A percentile compares a stretch with the other conserved stretches of the same genome.
These are phyloP conservation scores for Dryas drummondii DNA, from an alignment of 306 rosid genomes.

Conservation along the genomic window DNA sequence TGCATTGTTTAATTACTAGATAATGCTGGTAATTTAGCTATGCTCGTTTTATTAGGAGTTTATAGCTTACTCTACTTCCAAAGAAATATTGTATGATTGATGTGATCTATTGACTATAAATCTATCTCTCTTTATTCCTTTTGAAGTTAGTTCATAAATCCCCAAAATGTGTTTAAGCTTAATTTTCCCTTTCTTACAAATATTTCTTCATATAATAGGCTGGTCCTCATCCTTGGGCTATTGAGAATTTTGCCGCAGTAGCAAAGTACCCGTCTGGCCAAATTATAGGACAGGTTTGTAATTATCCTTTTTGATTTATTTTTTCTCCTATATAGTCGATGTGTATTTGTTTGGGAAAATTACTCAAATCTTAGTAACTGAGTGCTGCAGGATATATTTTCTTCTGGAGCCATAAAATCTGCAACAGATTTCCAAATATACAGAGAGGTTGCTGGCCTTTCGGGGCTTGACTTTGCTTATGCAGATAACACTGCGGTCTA, in stretches of 20 bases:
- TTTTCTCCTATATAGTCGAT: slow-evolving; percentile 11
- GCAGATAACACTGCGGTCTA: slow-evolving; percentile 82
- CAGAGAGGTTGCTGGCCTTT: slow-evolving; percentile 84
- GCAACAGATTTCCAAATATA: slow-evolving; percentile 94
- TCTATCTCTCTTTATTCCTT: slow-evolving; percentile 12
- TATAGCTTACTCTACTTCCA: slow-evolving; percentile 11
- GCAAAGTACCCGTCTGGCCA: slow-evolving; percentile 93
- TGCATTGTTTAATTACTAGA: neutral
- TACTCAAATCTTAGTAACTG: slow-evolving; percentile 25
- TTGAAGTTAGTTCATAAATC: slow-evolving; percentile 15
- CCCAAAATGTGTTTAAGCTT: slow-evolving; percentile 16
- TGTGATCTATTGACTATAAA: slow-evolving; percentile 18
- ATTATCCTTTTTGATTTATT: slow-evolving; percentile 8
- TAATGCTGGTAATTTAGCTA: neutral
- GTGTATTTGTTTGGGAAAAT: slow-evolving; percentile 17
- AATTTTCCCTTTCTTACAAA: neutral
- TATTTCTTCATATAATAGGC: slow-evolving; percentile 54
- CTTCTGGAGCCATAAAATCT: slow-evolving; percentile 88
- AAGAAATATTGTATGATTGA: neutral
- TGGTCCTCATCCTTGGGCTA: slow-evolving; percentile 94
- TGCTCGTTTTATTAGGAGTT: neutral
- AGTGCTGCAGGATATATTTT: slow-evolving; percentile 73
- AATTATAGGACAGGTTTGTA: slow-evolving; percentile 68
- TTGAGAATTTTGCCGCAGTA: slow-evolving; percentile 71
- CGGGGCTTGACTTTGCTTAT: slow-evolving; percentile 94